These are phyloP conservation scores for Aspergillus thermomutatus DNA, from an alignment of 2,329 filamentous ascomycete species.

Conservation along the genomic window DNA sequence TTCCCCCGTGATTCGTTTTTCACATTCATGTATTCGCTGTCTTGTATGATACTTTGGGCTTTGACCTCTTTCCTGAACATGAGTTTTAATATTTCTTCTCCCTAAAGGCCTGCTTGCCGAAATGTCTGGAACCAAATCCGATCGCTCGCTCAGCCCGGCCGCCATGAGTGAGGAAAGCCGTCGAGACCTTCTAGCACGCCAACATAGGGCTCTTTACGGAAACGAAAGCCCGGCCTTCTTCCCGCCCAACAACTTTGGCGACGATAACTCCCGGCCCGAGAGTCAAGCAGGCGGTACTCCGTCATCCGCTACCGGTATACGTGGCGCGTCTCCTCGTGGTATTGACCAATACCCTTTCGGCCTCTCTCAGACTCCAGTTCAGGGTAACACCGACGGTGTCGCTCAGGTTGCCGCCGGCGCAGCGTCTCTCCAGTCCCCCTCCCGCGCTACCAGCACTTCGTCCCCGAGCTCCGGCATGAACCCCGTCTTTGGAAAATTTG, in stretches of 20 bases:
- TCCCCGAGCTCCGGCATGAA: slow-evolving; percentile 59
- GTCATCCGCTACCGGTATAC: slow-evolving; percentile 58
- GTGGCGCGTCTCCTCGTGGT: slow-evolving; percentile 74
- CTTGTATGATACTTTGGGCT: slow-evolving; percentile 43
- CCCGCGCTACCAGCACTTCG: slow-evolving; percentile 77
- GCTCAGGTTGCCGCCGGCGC: slow-evolving; percentile 43
- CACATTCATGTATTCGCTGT: slow-evolving; percentile 41
- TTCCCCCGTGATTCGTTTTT: slow-evolving; percentile 35
- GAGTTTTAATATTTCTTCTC: slow-evolving; percentile 41
- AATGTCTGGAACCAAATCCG: slow-evolving; percentile 72
- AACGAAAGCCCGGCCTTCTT: slow-evolving; percentile 65
- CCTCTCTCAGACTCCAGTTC: slow-evolving; percentile 46
- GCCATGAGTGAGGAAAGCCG: slow-evolving; percentile 94
- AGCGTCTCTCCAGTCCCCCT: slow-evolving; percentile 51
- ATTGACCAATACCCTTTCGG: slow-evolving; percentile 73
- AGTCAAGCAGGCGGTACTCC: slow-evolving; percentile 62
- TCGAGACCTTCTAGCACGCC: slow-evolving; percentile 90
- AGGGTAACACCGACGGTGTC: slow-evolving; percentile 51
- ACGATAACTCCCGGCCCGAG: slow-evolving; percentile 65
- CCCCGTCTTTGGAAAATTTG: slow-evolving; percentile 55
- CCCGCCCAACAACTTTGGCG: slow-evolving; percentile 63
- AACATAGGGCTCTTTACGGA: slow-evolving; percentile 91
- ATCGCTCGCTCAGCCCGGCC: slow-evolving; percentile 79
- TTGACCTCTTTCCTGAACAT: slow-evolving; percentile 33
- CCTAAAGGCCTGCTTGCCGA: slow-evolving; percentile 62